Percentiles rank a stretch among this genome's conserved stretches.
These are phyloP conservation scores for Blastomyces parvus DNA, from an alignment of 2,329 filamentous ascomycete genomes.

Conservation along the genomic window DNA sequence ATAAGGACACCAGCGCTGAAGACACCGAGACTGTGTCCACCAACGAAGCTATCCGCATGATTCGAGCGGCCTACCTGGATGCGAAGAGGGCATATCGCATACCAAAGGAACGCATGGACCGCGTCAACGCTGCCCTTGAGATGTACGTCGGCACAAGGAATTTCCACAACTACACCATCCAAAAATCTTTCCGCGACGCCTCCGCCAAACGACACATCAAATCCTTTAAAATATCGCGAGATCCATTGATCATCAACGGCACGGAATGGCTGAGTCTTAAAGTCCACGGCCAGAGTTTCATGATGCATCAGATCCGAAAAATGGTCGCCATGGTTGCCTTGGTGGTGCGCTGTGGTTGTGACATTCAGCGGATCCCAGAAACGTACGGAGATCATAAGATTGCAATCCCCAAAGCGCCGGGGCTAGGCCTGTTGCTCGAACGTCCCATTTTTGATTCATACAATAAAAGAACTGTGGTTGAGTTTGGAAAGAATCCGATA, in stretches of 20 bases:
- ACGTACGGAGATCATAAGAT: constrained; percentile 65
- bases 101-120: constrained; percentile 57
- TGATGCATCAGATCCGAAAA: constrained; percentile 99
- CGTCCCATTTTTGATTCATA: constrained; percentile 85
- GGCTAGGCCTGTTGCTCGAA: constrained; percentile 78
- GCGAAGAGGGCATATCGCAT: constrained; percentile 83
- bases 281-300: constrained; percentile 96
- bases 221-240: constrained; percentile 68
- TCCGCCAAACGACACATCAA: constrained; percentile 87
- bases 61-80: constrained; percentile 71
- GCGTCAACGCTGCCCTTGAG: constrained; percentile 65
- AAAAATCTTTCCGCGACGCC: constrained; percentile 70
- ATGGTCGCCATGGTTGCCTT: constrained; percentile 93
- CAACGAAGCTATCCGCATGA: constrained; percentile 58
- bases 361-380: constrained; percentile 59
- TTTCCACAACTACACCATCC: constrained; percentile 96
- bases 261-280: constrained; percentile 95
- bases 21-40: constrained; percentile 36
- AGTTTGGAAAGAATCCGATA: constrained; percentile 57
- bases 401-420: constrained; percentile 87
- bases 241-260: constrained; percentile 74
- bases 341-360: constrained; percentile 72
- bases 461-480: constrained; percentile 60
- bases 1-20: constrained; percentile 14
- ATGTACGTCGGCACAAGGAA: constrained; percentile 77